Evolutionary conservation across 352 stramenopile species (phyloP).

Genomic region (Pythium coloratum): DNA sequence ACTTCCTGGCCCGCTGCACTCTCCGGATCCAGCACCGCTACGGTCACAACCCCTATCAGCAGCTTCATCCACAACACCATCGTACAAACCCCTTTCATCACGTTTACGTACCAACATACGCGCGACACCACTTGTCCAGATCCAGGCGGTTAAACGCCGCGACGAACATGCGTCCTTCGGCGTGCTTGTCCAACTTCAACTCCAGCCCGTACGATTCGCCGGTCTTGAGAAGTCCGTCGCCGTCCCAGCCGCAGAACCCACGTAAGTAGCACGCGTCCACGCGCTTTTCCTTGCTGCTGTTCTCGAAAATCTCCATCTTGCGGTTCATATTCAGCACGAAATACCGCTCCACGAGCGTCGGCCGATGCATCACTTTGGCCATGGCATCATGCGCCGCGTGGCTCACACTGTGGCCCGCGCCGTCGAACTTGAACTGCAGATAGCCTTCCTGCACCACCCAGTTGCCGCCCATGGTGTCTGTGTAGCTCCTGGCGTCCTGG

Average conservation of each 20-base stretch:
- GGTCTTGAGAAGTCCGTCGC: slow-evolving; percentile 63
- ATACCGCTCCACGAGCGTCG: slow-evolving; percentile 53
- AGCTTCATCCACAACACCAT: neutral
- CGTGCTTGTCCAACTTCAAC: slow-evolving; percentile 67
- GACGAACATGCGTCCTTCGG: slow-evolving; percentile 52
- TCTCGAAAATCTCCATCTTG: slow-evolving; percentile 77
- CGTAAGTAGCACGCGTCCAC: slow-evolving; percentile 52
- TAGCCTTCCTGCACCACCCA: slow-evolving; percentile 36
- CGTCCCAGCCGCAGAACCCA: slow-evolving; percentile 81
- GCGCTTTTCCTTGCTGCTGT: slow-evolving; percentile 32
- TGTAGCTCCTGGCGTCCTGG: neutral
- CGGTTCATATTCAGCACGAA: slow-evolving; percentile 77
- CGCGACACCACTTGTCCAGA: slow-evolving; percentile 81
- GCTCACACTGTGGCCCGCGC: neutral
- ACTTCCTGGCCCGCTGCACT: slow-evolving; percentile 40
- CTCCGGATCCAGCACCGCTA: slow-evolving; percentile 65
- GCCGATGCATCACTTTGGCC: slow-evolving; percentile 8
- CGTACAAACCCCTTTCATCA: neutral
- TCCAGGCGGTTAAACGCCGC: slow-evolving; percentile 82
- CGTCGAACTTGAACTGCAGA: slow-evolving; percentile 27
- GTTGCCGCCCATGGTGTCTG: slow-evolving; percentile 27
- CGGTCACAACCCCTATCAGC: neutral
- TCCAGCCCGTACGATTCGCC: slow-evolving; percentile 75
- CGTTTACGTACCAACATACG: slow-evolving; percentile 45
- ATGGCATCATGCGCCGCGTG: slow-evolving; percentile 1